Conservation (phyloP, 169 alveolate genomes). For the Plasmodium cynomolgi region DNA sequence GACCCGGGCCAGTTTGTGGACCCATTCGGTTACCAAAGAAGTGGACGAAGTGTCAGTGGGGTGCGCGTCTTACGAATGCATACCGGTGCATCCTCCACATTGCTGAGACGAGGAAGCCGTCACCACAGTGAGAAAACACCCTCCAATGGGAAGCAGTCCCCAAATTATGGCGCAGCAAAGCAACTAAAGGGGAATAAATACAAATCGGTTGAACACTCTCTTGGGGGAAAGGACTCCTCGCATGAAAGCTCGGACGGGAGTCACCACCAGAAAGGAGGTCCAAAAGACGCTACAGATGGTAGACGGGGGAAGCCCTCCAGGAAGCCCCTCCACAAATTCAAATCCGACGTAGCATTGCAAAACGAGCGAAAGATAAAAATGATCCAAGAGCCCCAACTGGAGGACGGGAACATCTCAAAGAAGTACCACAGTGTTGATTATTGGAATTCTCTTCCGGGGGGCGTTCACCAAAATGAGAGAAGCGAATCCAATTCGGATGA, state of each 20-base stretch:
- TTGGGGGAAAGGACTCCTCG: background rate
- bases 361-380: conserved; percentile 12
- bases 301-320: background rate
- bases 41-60: background rate
- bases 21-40: background rate
- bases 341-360: conserved; percentile 14
- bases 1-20: conserved; percentile 6
- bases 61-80: background rate
- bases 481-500: background rate
- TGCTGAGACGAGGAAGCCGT: background rate
- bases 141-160: background rate
- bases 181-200: background rate
- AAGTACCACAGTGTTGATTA: conserved; percentile 40
- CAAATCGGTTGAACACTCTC: background rate
- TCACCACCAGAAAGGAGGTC: background rate
- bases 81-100: background rate
- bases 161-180: background rate
- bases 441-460: background rate
- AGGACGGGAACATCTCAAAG: conserved; percentile 11
- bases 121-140: background rate
- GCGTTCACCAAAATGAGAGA: background rate
- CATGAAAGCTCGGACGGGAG: background rate
- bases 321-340: background rate
- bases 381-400: background rate
- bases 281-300: background rate